A percentile compares a stretch with the other conserved stretches of the same genome.
phyloP scores from a whole-genome alignment of 768 basidiomycete genomes.

The Leccinellum rugosiceps region DNA sequence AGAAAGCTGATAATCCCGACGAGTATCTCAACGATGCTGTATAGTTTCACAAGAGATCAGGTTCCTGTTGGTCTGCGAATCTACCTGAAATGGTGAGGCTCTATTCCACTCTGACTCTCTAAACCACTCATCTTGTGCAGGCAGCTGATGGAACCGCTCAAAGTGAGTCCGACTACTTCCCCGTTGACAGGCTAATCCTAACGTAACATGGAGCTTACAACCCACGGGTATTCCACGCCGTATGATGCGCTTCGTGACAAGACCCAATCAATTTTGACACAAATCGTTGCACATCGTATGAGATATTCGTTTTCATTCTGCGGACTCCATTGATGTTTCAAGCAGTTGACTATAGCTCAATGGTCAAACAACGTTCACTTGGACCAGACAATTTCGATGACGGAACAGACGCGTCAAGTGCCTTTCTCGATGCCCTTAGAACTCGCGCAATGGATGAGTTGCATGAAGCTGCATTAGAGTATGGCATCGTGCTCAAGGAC shows the following conservation, averaged over 20 bases:
- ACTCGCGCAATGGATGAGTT: constrained; percentile 87
- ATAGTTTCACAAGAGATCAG: constrained; percentile 80
- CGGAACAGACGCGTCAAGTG: constrained; percentile 62
- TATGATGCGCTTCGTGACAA: constrained; percentile 79
- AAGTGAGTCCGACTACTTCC: constrained; percentile 25
- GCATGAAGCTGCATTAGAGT: constrained; percentile 76
- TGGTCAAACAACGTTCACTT: constrained; percentile 78
- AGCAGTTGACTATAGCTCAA: constrained; percentile 51
- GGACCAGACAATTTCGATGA: constrained; percentile 76
- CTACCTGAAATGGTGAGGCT: constrained; percentile 68
- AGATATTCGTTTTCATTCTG: constrained; percentile 11
- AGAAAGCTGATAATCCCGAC: not conserved
- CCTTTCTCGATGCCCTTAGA: constrained; percentile 78
- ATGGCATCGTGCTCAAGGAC: constrained; percentile 81
- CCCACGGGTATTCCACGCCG: constrained; percentile 81
- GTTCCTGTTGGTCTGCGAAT: constrained; percentile 82
- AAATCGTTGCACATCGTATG: constrained; percentile 76
- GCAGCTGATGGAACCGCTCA: constrained; percentile 52
- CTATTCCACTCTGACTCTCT: not conserved
- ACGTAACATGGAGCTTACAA: constrained; percentile 55
- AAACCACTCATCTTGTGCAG: constrained; percentile 17
- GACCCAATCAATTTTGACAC: constrained; percentile 82
- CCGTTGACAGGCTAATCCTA: constrained; percentile 37
- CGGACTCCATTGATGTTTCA: not conserved
- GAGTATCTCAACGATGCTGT: not conserved